phyloP scores from a whole-genome alignment of 129 eudicot genomes.

The Arctium lappa region DNA sequence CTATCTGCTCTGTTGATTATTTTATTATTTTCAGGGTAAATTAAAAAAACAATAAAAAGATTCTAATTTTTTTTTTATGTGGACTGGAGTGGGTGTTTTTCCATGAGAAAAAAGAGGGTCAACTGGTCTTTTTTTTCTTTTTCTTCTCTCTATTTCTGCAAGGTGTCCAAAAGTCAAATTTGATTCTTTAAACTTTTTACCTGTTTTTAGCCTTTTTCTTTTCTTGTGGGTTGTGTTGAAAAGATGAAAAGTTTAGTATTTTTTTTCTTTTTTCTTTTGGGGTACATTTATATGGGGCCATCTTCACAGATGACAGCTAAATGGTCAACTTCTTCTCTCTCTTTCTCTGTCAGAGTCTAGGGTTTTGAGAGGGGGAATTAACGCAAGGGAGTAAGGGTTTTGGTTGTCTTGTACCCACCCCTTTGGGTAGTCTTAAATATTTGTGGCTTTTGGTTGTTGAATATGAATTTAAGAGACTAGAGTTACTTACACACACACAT shows the following conservation, averaged over 20 bases:
- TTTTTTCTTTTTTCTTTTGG: slow-evolving; percentile 2
- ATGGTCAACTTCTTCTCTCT: slow-evolving; percentile 37
- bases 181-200: slow-evolving; percentile 8
- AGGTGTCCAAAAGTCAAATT: slow-evolving; percentile 37
- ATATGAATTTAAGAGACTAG: slow-evolving; percentile 32
- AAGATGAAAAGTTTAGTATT: not conserved
- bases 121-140: slow-evolving; percentile 29
- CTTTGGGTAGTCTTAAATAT: slow-evolving; percentile 44
- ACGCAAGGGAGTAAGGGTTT: slow-evolving; percentile 37
- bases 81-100: slow-evolving; percentile 16
- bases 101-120: slow-evolving; percentile 29
- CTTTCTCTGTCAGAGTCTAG: slow-evolving; percentile 27
- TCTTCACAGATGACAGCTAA: slow-evolving; percentile 46
- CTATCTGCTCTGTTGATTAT: slow-evolving; percentile 30
- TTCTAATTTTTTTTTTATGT: slow-evolving; percentile 4
- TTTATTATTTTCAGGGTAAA: slow-evolving; percentile 10
- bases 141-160: slow-evolving; percentile 10
- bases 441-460: slow-evolving; percentile 69
- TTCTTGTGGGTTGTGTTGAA: not conserved
- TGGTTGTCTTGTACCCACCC: slow-evolving; percentile 65
- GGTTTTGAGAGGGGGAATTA: slow-evolving; percentile 37
- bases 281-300: slow-evolving; percentile 32
- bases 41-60: slow-evolving; percentile 31
- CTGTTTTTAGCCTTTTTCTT: slow-evolving; percentile 8
- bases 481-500: slow-evolving; percentile 8